Evolutionary conservation across 805 yeast species (phyloP).

Genomic region (Pichia occidentalis): DNA sequence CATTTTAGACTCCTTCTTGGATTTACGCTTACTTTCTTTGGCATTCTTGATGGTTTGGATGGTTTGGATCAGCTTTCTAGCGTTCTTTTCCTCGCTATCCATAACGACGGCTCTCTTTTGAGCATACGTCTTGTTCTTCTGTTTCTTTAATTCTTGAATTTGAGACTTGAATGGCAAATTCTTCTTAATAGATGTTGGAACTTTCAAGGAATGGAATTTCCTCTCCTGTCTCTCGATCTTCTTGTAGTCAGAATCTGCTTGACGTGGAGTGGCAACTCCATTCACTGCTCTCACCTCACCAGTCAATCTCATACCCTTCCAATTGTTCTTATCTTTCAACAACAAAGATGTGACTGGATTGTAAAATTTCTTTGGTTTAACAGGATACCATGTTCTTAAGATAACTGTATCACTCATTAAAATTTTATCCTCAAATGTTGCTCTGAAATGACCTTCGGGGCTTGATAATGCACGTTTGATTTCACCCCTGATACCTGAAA

Average conservation of each 20-base stretch:
- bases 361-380: constrained; percentile 80
- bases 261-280: constrained; percentile 51
- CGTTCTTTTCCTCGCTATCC: constrained; percentile 89
- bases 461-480: constrained; percentile 89
- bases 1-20: constrained; percentile 70
- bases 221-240: constrained; percentile 82
- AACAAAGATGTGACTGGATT: constrained; percentile 93
- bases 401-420: constrained; percentile 85
- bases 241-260: constrained; percentile 43
- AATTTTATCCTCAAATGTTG: constrained; percentile 93
- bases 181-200: constrained; percentile 71
- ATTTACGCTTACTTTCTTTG: constrained; percentile 70
- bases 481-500: constrained; percentile 96
- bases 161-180: constrained; percentile 90
- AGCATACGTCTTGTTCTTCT: constrained; percentile 73
- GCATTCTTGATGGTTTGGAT: constrained; percentile 78
- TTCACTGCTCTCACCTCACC: constrained; percentile 85
- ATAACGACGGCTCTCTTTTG: constrained; percentile 88
- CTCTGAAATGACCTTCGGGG: constrained; percentile 94
- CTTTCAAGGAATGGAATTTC: constrained; percentile 79
- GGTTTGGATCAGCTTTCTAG: constrained; percentile 81
- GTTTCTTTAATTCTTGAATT: constrained; percentile 81
- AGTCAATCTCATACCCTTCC: constrained; percentile 96
- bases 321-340: constrained; percentile 66
- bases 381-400: constrained; percentile 96